Conservation (phyloP, 208 protist genomes). For the Tetramitus jugosus region DNA sequence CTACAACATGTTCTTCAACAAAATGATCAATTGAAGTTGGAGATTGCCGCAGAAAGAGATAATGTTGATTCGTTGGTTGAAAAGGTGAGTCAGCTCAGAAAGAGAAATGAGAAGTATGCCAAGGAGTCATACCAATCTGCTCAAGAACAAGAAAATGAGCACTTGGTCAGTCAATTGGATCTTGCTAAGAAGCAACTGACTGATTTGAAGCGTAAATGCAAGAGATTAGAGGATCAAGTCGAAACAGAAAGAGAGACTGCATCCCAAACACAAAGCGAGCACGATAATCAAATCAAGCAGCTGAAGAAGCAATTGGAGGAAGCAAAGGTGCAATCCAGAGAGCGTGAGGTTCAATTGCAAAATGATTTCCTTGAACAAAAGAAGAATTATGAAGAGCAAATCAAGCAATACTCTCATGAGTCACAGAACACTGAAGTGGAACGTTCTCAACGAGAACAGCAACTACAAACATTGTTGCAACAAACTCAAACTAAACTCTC, state of each 20-base stretch:
- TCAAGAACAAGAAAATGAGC: background rate
- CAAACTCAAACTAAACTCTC: background rate
- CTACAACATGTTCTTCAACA: background rate
- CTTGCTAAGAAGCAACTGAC: background rate
- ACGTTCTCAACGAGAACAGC: background rate
- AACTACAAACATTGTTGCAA: background rate
- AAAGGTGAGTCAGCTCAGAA: background rate
- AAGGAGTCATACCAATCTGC: background rate
- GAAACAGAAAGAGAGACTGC: background rate
- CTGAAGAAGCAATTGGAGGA: background rate
- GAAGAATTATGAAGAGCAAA: background rate
- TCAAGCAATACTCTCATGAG: background rate
- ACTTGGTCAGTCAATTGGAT: background rate
- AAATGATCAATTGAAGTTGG: background rate
- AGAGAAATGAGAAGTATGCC: conserved; percentile 7
- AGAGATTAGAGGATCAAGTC: background rate
- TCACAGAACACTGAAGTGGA: background rate
- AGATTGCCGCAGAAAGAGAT: background rate
- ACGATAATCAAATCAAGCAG: background rate
- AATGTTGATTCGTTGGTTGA: background rate
- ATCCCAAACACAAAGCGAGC: background rate
- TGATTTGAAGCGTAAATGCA: background rate
- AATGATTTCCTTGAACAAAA: background rate
- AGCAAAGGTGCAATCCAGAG: background rate
- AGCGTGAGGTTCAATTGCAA: background rate